Base-by-base conservation (phyloP, 2,329 filamentous ascomycete genomes). In the Ascochyta fabae region DNA sequence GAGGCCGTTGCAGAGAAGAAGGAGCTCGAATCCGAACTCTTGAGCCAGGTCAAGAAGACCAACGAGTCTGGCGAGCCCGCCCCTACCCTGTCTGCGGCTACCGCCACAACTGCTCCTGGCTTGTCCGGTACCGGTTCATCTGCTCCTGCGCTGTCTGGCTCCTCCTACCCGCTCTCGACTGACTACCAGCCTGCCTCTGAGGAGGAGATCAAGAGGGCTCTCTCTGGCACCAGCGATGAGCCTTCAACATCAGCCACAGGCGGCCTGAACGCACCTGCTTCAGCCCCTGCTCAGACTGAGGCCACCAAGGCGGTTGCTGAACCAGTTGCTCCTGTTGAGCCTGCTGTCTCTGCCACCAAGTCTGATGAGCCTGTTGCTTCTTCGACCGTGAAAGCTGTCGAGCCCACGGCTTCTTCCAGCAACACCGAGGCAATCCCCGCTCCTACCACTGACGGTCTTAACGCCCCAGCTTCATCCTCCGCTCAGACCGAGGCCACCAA, bases 1-100 rank as follows among this genome's bases (percentile, higher is more conserved):
- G 80, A 83, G 47, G 88, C 88, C 67, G 88, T 92, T 6, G 76
- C 81, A 63, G 89, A 90, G 69, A 92, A 92, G 84, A 85, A 83
- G 48, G 80, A 82, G 48, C 81, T 91, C 6, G 89, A 92, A 78
- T 78, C 84, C 24, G 89, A 96, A 77, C 81, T 96, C 8, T 79
- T 92, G 43, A 82, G 85, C 61, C 84, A 89, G 73, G 82, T 87
- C 58, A 48, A 75, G 62, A 71, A 74, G 43, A 69, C 70, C 7
- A 64, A 79, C 49, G 75, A 76, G 45, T 64, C 72, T 44, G 79
- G 79, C 31, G 78, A 80, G 58, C 77, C 79, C 36, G 78, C 79
- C 35, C 77, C 78, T 12, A 75, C 73, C 31, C 64, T 71, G 26
- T 69, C 71, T 19, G 76, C 78, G 48, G 72, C 74, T 9, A 68